These are phyloP conservation scores for Periconia sp. DNA, from an alignment of 2,329 filamentous ascomycete genomes.

Conservation along the genomic window DNA sequence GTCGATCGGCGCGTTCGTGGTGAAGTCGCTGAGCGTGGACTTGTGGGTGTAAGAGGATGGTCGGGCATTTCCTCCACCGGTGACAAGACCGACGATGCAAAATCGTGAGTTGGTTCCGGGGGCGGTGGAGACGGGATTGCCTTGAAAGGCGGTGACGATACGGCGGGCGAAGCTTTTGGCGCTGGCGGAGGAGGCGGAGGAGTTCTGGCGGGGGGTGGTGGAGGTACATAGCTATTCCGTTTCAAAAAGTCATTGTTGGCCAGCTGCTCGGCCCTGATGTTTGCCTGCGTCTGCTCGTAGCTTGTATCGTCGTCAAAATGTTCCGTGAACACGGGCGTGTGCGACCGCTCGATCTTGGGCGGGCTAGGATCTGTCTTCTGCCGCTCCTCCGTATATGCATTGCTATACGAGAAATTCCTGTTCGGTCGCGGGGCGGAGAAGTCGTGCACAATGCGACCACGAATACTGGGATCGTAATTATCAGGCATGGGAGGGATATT, in stretches of 20 bases:
- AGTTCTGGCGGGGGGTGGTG: conserved; percentile 15
- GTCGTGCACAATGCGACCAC: conserved; percentile 65
- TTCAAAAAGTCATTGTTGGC: conserved; percentile 53
- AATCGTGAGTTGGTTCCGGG: conserved; percentile 21
- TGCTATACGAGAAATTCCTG: conserved; percentile 42
- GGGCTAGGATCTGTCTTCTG: conserved; percentile 22
- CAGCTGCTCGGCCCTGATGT: conserved; percentile 50
- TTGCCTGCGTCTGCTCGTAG: conserved; percentile 42
- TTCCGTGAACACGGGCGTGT: conserved; percentile 63
- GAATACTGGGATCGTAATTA: conserved; percentile 65
- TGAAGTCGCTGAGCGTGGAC: conserved; percentile 25
- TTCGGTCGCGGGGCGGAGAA: conserved; percentile 62
- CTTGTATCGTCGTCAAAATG: conserved; percentile 59
- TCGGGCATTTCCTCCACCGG: conserved; percentile 36
- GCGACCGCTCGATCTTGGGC: conserved; percentile 43
- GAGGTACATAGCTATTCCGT: conserved; percentile 42
- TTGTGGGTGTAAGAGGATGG: conserved; percentile 16
- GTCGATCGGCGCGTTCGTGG: conserved; percentile 37
- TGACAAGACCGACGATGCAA: conserved; percentile 29
- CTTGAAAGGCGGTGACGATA: conserved; percentile 17
- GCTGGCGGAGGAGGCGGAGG: conserved; percentile 16
- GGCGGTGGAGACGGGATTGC: conserved; percentile 16
- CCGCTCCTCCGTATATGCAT: conserved; percentile 25
- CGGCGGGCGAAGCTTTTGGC: conserved; percentile 3
- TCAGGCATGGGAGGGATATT: conserved; percentile 56